Conservation (phyloP, 495 filamentous ascomycete species). For the Aspergillus indologenus region DNA sequence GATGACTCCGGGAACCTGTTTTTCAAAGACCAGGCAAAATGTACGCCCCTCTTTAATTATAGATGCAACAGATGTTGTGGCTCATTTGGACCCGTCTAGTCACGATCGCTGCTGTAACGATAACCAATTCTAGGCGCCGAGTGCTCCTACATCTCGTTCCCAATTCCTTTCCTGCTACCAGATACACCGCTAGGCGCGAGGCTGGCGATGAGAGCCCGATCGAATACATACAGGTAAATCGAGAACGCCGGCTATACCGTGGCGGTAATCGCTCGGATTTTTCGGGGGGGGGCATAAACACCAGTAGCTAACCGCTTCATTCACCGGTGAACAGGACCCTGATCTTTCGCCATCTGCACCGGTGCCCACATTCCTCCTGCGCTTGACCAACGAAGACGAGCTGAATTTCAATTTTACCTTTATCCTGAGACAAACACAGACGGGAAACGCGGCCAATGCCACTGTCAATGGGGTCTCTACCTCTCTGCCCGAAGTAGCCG, state of each 20-base stretch:
- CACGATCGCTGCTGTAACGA: conserved; percentile 73
- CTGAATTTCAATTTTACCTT: conserved; percentile 91
- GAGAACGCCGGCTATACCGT: background rate
- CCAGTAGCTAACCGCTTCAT: conserved; percentile 1
- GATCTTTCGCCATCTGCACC: conserved; percentile 56
- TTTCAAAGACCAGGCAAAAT: conserved; percentile 84
- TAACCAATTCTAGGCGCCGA: conserved; percentile 73
- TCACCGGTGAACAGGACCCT: conserved; percentile 61
- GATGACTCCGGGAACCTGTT: conserved; percentile 82
- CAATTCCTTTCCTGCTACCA: conserved; percentile 83
- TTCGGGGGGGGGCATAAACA: background rate
- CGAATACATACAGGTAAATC: conserved; percentile 83
- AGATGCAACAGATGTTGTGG: conserved; percentile 9
- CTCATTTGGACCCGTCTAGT: conserved; percentile 50
- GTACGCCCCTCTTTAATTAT: conserved; percentile 40
- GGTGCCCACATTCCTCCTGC: conserved; percentile 75
- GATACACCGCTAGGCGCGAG: conserved; percentile 73
- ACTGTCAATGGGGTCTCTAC: conserved; percentile 51
- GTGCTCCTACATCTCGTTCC: conserved; percentile 74
- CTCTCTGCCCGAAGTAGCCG: conserved; percentile 47
- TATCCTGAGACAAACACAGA: conserved; percentile 67
- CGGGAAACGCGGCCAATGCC: conserved; percentile 37
- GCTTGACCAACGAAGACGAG: conserved; percentile 86
- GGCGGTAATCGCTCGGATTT: background rate
- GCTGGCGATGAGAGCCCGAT: conserved; percentile 68